Evolutionary conservation across 1,284 basidiomycete genomes (phyloP), one percentile per base, ranked within the genome.

Genomic region (Apiotrichum sp.): DNA sequence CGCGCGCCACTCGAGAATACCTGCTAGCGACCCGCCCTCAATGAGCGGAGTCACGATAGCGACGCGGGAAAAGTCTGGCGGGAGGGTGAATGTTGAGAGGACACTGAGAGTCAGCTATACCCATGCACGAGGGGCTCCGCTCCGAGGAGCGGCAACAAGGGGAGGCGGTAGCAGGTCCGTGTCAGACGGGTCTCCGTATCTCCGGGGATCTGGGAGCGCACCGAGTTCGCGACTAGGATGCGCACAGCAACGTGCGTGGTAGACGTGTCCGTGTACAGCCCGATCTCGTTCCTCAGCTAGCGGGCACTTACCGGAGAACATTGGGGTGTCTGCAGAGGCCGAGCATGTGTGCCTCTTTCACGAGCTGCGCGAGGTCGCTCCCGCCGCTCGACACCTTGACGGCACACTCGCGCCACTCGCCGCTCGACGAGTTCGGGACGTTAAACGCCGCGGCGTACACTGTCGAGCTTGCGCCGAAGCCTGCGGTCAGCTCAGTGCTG

Each of bases 1-100:
- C 7, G 61, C 55, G 33, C 71, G 62, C 69, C 69, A 74, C 8
- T 67, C 67, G 31, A 73, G 60, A 2, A 74, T 63, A 8, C 72
- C 69, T 0, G 65, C 55, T 10, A 74, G 62, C 2, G 70, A 72
- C 5, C 72, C 72, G 14, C 71, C 72, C 6, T 62, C 44, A 10
- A 71, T 62, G 2, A 73, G 57, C 7, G 72, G 72, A 0, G 72
- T 74, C 49, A 73, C 71, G 11, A 74, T 64, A 4, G 70, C 71
- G 22, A 72, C 65, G 6, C 71, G 62, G 1, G 59, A 34, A 50
- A 71, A 64, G 46, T 73, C 70, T 3, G 72, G 71, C 3, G 72
- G 71, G 0, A 74, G 56, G 3, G 71, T 74, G 52, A 72, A 74
- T 0, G 71, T 65, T 1, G 72, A 61, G 9, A 73, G 55, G 16